Conservation (phyloP, 257 asterid genomes). For the Solanum commersonii region DNA sequence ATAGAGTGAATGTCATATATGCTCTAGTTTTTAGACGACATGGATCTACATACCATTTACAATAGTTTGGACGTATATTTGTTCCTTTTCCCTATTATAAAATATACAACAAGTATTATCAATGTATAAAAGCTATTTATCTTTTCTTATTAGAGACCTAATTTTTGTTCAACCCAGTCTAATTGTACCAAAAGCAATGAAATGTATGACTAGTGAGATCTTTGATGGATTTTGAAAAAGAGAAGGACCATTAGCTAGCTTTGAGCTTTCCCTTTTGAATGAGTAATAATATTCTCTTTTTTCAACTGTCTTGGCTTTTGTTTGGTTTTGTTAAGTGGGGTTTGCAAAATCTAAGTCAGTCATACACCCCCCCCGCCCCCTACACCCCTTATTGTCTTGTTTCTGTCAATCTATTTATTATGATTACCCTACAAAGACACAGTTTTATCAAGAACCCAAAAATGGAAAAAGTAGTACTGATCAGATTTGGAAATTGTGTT, state of each 20-base stretch:
- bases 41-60: no score
- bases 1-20: no score
- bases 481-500: constrained; percentile 38
- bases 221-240: constrained; percentile 5
- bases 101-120: no score
- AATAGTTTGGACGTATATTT: no score
- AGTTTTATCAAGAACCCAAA: background rate
- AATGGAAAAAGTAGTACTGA: constrained; percentile 29
- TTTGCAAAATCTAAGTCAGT: constrained; percentile 32
- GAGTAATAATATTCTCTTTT: constrained; percentile 59
- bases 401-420: constrained; percentile 45
- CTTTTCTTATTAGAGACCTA: background rate
- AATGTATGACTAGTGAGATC: constrained; percentile 8
- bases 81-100: no score
- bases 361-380: background rate
- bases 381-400: constrained; percentile 37
- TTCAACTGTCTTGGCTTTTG: constrained; percentile 32
- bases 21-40: no score
- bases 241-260: constrained; percentile 5
- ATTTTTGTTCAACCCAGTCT: background rate
- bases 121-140: background rate
- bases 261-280: constrained; percentile 26
- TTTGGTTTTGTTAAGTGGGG: constrained; percentile 27
- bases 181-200: constrained; percentile 14
- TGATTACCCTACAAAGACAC: constrained; percentile 12